Evolutionary conservation across 2,329 filamentous ascomycete genomes (phyloP), one percentile per base, ranked within the genome.

Genomic region (Eurotiales sp.): DNA sequence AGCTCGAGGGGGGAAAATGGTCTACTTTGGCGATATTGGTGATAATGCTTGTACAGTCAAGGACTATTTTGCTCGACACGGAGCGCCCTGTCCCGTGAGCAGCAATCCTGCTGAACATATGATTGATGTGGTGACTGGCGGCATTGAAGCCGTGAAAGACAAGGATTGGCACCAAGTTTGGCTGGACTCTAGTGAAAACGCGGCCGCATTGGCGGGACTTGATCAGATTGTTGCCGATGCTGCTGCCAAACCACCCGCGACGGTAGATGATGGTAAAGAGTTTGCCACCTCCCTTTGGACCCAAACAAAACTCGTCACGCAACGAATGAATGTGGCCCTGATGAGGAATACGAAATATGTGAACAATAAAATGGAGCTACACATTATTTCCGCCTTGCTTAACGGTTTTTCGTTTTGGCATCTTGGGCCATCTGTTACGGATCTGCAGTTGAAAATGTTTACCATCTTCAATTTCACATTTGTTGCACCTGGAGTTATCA

Each of bases 281-380:
- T n/a, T n/a, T n/a, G n/a, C n/a, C n/a, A n/a, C n/a, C n/a, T n/a
- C n/a, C n/a, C n/a, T n/a, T n/a, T n/a, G n/a, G n/a, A n/a, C n/a
- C n/a, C n/a, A n/a, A n/a, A n/a, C n/a, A n/a, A n/a, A n/a, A n/a
- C 69, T 74, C 88, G 0, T 95, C 90, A 75, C 85, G 79, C 25
- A n/a, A 46, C 15, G 15, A 29, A 21, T 43, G 56, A 15, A 47
- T 51, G n/a, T 58, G 40, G 43, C 25, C 49, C 4, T 48, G 55
- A 23, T 58, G 56, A 45, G 56, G 10, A 55, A 49, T 11, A 46
- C 56, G 14, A 39, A 57, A 7, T 57, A 58, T 40, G 48, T 47
- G 7, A 11, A 22, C 19, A 29, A 25, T 29, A 49, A 49, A 17
- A 8, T 57, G 3, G 50, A 43, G 44, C 3, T 57, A 19, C 55